phyloP scores from a whole-genome alignment of 2,329 filamentous ascomycete genomes.

The Venturia oleaginea region DNA sequence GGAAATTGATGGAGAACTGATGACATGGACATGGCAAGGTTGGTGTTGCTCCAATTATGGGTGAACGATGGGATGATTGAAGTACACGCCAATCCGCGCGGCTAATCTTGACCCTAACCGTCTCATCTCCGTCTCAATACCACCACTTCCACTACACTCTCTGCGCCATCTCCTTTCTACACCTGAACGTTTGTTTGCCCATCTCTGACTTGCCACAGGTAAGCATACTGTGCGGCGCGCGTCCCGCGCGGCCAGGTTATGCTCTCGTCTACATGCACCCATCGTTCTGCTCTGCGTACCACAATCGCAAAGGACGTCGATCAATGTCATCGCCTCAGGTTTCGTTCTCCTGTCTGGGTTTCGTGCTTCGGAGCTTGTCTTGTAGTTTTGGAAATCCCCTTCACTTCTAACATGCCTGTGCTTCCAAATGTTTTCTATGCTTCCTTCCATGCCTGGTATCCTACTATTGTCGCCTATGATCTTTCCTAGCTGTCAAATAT shows the following conservation, averaged over 20 bases:
- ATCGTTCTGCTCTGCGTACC: not conserved
- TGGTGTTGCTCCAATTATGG: not conserved
- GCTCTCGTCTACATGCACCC: not conserved
- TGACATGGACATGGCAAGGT: not conserved
- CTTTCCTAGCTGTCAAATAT: not conserved
- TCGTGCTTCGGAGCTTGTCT: not conserved
- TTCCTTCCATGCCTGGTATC: not conserved
- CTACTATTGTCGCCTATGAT: not conserved
- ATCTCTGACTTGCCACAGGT: constrained; percentile 2
- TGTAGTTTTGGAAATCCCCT: not conserved
- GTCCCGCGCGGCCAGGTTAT: not conserved
- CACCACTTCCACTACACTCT: not conserved
- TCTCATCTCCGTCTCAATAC: not conserved
- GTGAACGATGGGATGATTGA: not conserved
- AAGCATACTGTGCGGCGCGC: not conserved
- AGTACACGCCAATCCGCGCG: not conserved
- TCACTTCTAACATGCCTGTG: constrained; percentile 2
- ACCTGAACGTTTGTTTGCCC: not conserved
- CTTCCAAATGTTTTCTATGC: not conserved
- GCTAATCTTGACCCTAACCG: not conserved
- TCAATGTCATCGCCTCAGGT: not conserved
- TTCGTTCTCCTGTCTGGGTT: not conserved
- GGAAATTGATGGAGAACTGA: not conserved
- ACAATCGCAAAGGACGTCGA: not conserved
- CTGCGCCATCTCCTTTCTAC: not conserved